These are phyloP conservation scores for Mrakia blollopis DNA, from an alignment of 768 basidiomycete species.

Conservation along the genomic window DNA sequence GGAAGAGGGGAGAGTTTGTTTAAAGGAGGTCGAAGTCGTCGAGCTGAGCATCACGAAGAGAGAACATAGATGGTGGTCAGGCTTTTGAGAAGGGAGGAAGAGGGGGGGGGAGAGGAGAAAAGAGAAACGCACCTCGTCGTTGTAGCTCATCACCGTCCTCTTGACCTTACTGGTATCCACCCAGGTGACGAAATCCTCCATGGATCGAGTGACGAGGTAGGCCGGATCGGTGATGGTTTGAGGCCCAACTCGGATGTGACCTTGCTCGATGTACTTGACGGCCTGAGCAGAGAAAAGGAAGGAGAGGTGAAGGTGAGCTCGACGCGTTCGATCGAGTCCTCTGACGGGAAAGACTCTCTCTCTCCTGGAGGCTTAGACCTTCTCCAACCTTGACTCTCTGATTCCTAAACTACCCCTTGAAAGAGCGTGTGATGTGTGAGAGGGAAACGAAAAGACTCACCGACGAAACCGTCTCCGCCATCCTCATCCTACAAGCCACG, in stretches of 20 bases:
- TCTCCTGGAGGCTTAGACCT: no score
- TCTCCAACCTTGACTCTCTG: no score
- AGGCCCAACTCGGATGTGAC: constrained; percentile 93
- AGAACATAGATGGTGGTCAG: constrained; percentile 1
- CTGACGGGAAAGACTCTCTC: no score
- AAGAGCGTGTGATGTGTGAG: no score
- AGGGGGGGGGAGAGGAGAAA: neutral
- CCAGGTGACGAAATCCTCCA: constrained; percentile 99
- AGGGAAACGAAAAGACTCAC: constrained; percentile 52
- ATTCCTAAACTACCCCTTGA: no score
- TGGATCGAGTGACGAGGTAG: constrained; percentile 89
- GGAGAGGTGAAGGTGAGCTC: neutral
- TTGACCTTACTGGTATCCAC: constrained; percentile 96
- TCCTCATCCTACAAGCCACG: constrained; percentile 83
- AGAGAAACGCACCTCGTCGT: constrained; percentile 68
- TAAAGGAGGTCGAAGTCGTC: constrained; percentile 89
- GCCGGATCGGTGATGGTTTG: constrained; percentile 95
- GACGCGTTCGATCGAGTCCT: neutral
- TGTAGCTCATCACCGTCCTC: constrained; percentile 90
- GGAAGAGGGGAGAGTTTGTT: neutral
- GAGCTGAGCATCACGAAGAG: constrained; percentile 52
- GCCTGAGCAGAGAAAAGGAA: constrained; percentile 56
- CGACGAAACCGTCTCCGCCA: constrained; percentile 91
- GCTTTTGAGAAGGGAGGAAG: constrained; percentile 15
- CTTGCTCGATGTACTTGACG: constrained; percentile 95